These are phyloP conservation scores for Globisporangium irregulare DNA, from an alignment of 352 stramenopile species.

Conservation along the genomic window DNA sequence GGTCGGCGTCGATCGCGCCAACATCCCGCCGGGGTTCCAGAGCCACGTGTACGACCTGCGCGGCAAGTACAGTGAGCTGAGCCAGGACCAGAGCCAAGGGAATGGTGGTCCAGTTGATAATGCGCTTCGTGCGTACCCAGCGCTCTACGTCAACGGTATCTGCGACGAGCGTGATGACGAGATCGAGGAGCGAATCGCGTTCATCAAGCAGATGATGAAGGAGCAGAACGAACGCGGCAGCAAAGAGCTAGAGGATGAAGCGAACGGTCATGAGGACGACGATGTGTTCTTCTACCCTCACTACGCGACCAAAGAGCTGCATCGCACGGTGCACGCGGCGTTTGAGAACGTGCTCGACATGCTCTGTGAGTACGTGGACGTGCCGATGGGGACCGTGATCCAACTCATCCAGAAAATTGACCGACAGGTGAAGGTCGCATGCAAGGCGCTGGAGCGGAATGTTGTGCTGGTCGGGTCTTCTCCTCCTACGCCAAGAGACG, in stretches of 20 bases:
- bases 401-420: conserved; percentile 27
- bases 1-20: conserved; percentile 24
- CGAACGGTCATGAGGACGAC: neutral
- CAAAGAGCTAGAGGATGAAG: neutral
- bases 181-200: conserved; percentile 49
- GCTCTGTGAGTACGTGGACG: conserved; percentile 61
- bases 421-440: conserved; percentile 26
- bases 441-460: conserved; percentile 9
- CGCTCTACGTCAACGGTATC: conserved; percentile 49
- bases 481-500: neutral
- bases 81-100: neutral
- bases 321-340: conserved; percentile 39
- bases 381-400: conserved; percentile 44
- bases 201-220: conserved; percentile 23
- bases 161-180: conserved; percentile 43
- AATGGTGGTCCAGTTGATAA: conserved; percentile 22
- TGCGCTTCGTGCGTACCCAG: conserved; percentile 42
- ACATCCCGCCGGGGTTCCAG: conserved; percentile 41
- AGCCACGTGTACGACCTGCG: conserved; percentile 44
- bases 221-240: neutral
- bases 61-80: conserved; percentile 18
- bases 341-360: conserved; percentile 64
- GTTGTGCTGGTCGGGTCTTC: neutral
- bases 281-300: conserved; percentile 60
- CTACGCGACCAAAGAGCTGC: conserved; percentile 17